Evolutionary conservation across 1,284 basidiomycete species (phyloP), one percentile per base, ranked within the genome.

Genomic region (Malassezia sp.): DNA sequence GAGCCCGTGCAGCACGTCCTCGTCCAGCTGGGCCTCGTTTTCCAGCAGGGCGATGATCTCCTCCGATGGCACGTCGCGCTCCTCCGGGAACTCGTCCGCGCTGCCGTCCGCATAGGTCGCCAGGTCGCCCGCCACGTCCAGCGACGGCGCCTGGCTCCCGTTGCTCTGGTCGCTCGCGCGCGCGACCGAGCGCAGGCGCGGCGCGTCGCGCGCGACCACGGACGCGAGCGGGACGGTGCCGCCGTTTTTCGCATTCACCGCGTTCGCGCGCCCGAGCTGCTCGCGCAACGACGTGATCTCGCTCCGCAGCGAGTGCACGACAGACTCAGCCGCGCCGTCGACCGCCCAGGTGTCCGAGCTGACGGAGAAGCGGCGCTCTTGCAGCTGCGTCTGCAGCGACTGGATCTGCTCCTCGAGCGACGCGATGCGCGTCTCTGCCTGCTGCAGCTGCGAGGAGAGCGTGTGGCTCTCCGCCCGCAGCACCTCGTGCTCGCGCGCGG

Each of bases 41-140:
- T 91, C 85, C 75, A 99, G 82, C 36, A 96, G 76, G 44, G 83
- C 78, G 57, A 95, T 87, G 74, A 96, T 91, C 75, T 96, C 89
- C 69, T 96, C 89, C 0, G 85, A 83, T 12, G 85, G 81, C 68
- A 89, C 86, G 61, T 95, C 88, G 57, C 81, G 55, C 44, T 63
- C 59, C 14, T 59, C 61, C 32, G 53, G 20, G 29, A 46, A 2
- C 29, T 40, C 45, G 2, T 49, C 40, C 8, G 6, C 32, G 32
- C 32, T 20, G 17, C 15, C 12, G 34, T 9, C 21, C 26, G 20
- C 38, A 22, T 4, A 22, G 23, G 7, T 38, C 36, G 22, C 36
- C 36, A 4, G 18, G 14, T 4, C 23, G 14, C 4, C 14, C 10
- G n/a, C 17, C n/a, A n/a, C 38, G 38, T 21, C 15, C 11, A 17